These are phyloP conservation scores for Strobilomyces confusus DNA, from an alignment of 768 basidiomycete genomes.

Conservation along the genomic window DNA sequence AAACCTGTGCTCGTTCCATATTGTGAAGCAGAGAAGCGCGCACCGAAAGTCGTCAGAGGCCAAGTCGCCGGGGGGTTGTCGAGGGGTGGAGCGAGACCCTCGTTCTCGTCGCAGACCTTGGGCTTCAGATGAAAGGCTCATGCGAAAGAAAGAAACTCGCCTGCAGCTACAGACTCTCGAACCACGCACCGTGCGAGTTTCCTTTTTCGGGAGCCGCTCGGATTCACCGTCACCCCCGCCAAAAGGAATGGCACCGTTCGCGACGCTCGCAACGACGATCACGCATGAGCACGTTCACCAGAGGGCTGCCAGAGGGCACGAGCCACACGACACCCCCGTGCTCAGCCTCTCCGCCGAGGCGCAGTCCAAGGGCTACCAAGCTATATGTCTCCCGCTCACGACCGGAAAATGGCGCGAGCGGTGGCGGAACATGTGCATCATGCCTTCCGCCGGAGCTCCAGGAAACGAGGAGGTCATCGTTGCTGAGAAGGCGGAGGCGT, in stretches of 20 bases:
- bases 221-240: constrained; percentile 8
- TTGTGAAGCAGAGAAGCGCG: constrained; percentile 18
- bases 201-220: constrained; percentile 18
- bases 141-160: neutral
- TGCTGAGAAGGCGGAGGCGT: constrained; percentile 70
- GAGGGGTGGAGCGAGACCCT: constrained; percentile 16
- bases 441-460: constrained; percentile 42
- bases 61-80: constrained; percentile 14
- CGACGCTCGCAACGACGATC: constrained; percentile 26
- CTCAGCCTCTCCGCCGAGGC: constrained; percentile 50
- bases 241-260: constrained; percentile 25
- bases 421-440: constrained; percentile 87
- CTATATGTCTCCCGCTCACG: constrained; percentile 82
- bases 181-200: constrained; percentile 16
- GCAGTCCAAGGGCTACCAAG: constrained; percentile 65
- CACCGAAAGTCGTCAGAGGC: constrained; percentile 14
- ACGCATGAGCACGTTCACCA: constrained; percentile 39
- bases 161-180: neutral
- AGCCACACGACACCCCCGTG: constrained; percentile 43
- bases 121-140: constrained; percentile 8
- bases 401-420: constrained; percentile 81
- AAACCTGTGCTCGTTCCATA: constrained; percentile 31
- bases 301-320: constrained; percentile 12
- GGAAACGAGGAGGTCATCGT: constrained; percentile 37
- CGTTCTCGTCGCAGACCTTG: constrained; percentile 6